Evolutionary conservation across 2,329 filamentous ascomycete genomes (phyloP).

Genomic region (Pseudohalonectria lignicola): DNA sequence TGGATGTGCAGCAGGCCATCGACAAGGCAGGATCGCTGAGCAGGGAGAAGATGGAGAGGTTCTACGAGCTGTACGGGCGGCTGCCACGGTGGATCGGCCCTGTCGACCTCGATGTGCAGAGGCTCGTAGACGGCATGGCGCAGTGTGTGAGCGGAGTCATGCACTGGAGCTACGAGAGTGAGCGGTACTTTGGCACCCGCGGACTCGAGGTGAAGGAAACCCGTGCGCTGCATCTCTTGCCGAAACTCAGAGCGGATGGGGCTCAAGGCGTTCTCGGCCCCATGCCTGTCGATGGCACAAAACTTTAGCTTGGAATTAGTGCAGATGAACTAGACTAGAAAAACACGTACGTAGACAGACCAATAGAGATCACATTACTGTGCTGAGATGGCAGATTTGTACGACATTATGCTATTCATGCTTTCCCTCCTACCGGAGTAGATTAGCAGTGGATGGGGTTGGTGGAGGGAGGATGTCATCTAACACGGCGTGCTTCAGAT

Average conservation of each 20-base stretch:
- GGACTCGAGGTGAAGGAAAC: constrained; percentile 7
- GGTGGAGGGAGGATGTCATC: too few relatives aligned
- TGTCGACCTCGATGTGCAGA: constrained; percentile 8
- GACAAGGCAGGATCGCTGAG: constrained; percentile 7
- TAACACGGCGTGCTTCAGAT: too few relatives aligned
- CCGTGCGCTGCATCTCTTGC: constrained; percentile 5
- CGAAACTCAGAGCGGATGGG: neutral
- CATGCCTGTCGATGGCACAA: neutral
- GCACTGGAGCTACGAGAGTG: constrained; percentile 14
- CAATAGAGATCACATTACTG: too few relatives aligned
- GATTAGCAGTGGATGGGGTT: too few relatives aligned
- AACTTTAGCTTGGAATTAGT: neutral
- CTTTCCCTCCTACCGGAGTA: too few relatives aligned
- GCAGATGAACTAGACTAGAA: too few relatives aligned
- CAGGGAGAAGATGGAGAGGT: constrained; percentile 4
- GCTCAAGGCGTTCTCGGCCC: neutral
- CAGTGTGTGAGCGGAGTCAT: constrained; percentile 12
- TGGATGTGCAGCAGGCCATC: constrained; percentile 8
- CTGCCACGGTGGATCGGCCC: constrained; percentile 7
- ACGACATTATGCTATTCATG: too few relatives aligned
- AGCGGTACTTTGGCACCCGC: constrained; percentile 12
- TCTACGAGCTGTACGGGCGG: constrained; percentile 6
- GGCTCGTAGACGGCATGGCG: constrained; percentile 10
- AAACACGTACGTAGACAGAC: too few relatives aligned
- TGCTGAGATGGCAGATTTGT: too few relatives aligned